Evolutionary conservation across 768 basidiomycete species (phyloP), one percentile per base, ranked within the genome.

Genomic region (Leccinum variicolor): DNA sequence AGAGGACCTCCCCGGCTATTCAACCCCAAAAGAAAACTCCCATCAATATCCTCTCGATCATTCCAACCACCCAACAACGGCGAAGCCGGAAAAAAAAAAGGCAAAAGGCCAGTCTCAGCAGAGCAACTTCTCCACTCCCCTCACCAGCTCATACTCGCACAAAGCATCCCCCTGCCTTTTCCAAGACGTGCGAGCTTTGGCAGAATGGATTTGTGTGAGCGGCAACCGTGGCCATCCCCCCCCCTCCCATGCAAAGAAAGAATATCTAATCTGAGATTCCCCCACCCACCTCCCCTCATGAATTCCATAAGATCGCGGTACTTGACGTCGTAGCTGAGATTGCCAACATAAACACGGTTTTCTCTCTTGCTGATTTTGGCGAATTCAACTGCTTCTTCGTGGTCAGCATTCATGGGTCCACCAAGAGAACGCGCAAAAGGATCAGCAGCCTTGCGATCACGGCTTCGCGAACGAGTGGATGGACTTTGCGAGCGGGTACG

Each of bases 261-360:
- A 86, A 74, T 63, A 57, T 73, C 73, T 74, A 75, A 78, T 69
- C 78, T 81, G 76, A 79, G 79, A 85, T 84, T 83, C 87, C 85
- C 84, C 85, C 78, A 94, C 95, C 89, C 92, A 97, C 95, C 94
- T 94, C 92, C 92, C 89, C 92, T 84, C 94, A 97, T 96, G 74
- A 97, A 98, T 86, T 98, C 94, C 85, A 95, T 94, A 76, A 99
- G 82, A 80, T 98, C 97, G 77, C 94, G 85, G 79, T 96, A 98
- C 78, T 89, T 95, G 86, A 94, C 92, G 74, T 96, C 92, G 81
- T 98, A 99, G 73, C 92, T 93, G 76, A 99, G 85, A 75, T 99
- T 99, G 71, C 97, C 96, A 74, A 98, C 93, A 69, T 99, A 99
- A 68, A 98, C 94, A 66, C 96, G 84, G 75, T 98, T 94, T 82